Evolutionary conservation across 805 yeast genomes (phyloP).

Genomic region (Cyberlindnera saturnus): DNA sequence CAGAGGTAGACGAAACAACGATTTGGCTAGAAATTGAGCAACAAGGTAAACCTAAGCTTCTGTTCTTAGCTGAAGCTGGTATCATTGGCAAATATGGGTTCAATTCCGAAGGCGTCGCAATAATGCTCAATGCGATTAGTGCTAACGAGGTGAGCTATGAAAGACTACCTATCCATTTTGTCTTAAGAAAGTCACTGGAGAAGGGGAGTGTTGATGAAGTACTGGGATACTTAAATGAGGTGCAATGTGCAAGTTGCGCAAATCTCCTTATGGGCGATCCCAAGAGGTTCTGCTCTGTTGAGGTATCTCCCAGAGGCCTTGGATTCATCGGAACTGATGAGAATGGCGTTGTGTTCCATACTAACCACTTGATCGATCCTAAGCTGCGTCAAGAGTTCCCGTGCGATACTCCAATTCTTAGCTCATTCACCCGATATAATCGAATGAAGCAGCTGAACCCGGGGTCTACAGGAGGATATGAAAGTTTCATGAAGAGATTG

Average conservation of each 20-base stretch:
- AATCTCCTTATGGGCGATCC: conserved; percentile 22
- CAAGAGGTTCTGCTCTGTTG: conserved; percentile 15
- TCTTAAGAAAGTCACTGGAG: conserved; percentile 29
- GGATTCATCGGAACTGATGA: conserved; percentile 10
- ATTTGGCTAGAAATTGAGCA: conserved; percentile 23
- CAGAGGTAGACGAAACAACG: conserved; percentile 18
- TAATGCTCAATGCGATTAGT: conserved; percentile 19
- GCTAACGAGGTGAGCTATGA: conserved; percentile 24
- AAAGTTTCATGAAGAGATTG: conserved; percentile 16
- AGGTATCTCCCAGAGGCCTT: conserved; percentile 18
- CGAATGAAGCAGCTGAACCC: conserved; percentile 15
- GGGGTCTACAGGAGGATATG: conserved; percentile 10
- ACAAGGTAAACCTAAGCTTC: conserved; percentile 18
- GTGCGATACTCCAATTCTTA: conserved; percentile 10
- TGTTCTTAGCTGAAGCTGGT: conserved; percentile 24
- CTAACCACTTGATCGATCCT: conserved; percentile 20
- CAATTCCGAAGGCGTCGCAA: conserved; percentile 15
- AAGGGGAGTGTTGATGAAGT: conserved; percentile 15
- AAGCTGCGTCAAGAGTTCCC: conserved; percentile 4
- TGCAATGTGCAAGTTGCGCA: conserved; percentile 22
- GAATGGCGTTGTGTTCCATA: conserved; percentile 17
- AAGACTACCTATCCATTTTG: conserved; percentile 32
- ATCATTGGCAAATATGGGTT: conserved; percentile 23
- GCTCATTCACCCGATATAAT: conserved; percentile 14
- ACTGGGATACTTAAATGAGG: conserved; percentile 5